Percentiles rank a stretch among this genome's conserved stretches.
phyloP scores from a whole-genome alignment of 2,329 filamentous ascomycete genomes.

The Penicillium sp. region DNA sequence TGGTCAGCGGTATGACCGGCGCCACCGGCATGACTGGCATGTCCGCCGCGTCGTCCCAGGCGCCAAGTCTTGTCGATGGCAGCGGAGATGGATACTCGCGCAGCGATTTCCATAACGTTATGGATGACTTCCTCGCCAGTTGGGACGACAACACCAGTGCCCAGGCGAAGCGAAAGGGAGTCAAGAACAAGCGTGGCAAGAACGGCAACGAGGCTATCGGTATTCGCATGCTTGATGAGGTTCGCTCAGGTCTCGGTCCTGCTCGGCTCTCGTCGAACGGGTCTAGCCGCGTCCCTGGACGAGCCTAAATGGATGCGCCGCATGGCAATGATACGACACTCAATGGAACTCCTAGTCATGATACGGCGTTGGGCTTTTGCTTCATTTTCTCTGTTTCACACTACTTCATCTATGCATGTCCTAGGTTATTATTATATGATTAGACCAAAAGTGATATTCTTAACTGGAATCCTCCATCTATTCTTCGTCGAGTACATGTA shows the following conservation, averaged over 20 bases:
- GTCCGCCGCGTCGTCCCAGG: slow-evolving; percentile 54
- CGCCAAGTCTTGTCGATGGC: slow-evolving; percentile 52
- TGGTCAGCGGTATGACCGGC: slow-evolving; percentile 45
- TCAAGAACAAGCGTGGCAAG: slow-evolving; percentile 63
- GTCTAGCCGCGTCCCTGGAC: slow-evolving; percentile 27
- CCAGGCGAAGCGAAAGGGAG: slow-evolving; percentile 44
- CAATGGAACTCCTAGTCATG: slow-evolving; percentile 23
- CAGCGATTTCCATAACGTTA: slow-evolving; percentile 79
- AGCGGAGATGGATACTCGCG: slow-evolving; percentile 54
- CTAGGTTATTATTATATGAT: slow-evolving; percentile 15
- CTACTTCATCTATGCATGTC: slow-evolving; percentile 19
- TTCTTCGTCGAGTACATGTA: slow-evolving; percentile 4
- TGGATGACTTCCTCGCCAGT: slow-evolving; percentile 86
- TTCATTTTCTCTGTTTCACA: slow-evolving; percentile 10
- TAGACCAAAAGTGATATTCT: slow-evolving; percentile 23
- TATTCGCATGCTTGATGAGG: slow-evolving; percentile 85
- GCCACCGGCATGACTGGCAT: slow-evolving; percentile 61
- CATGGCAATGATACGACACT: slow-evolving; percentile 21
- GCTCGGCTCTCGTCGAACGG: slow-evolving; percentile 55
- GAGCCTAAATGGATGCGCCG: slow-evolving; percentile 27
- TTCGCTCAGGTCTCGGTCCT: slow-evolving; percentile 74
- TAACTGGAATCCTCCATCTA: no score
- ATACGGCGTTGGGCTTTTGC: slow-evolving; percentile 24
- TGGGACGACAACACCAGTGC: slow-evolving; percentile 46
- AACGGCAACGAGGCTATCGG: slow-evolving; percentile 78